phyloP scores from a whole-genome alignment of 2,329 filamentous ascomycete species.

The Beauveria caledonica region DNA sequence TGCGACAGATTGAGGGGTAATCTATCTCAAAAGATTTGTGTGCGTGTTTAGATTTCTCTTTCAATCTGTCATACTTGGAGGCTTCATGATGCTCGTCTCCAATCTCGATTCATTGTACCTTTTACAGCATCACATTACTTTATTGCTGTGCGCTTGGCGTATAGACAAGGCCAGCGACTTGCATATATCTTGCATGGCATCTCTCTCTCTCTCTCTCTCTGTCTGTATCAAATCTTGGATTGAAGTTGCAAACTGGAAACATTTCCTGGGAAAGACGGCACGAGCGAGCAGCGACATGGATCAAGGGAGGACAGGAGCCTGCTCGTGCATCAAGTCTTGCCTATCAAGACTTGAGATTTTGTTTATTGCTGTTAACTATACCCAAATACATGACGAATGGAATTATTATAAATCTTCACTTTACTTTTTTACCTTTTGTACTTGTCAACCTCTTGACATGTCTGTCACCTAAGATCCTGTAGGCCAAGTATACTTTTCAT shows the following conservation, averaged over 20 bases:
- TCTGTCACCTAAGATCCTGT: too few species aligned
- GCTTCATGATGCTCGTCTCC: background rate
- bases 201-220: background rate
- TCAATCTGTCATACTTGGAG: background rate
- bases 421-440: too few species aligned
- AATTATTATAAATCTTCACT: background rate
- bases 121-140: background rate
- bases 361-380: conserved; percentile 10
- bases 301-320: background rate
- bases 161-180: background rate
- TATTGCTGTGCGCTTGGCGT: background rate
- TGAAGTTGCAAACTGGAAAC: background rate
- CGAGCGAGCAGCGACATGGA: background rate
- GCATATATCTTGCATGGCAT: background rate
- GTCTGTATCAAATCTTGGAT: background rate
- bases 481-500: too few species aligned
- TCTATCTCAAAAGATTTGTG: background rate
- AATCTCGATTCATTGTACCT: background rate
- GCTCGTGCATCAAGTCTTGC: background rate
- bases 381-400: conserved; percentile 10
- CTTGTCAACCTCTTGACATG: too few species aligned
- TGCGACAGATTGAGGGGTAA: conserved; percentile 17
- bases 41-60: background rate
- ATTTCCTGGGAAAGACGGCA: background rate
- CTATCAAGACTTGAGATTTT: background rate